Base-by-base conservation (phyloP, 805 yeast species). In the Spathaspora passalidarum region DNA sequence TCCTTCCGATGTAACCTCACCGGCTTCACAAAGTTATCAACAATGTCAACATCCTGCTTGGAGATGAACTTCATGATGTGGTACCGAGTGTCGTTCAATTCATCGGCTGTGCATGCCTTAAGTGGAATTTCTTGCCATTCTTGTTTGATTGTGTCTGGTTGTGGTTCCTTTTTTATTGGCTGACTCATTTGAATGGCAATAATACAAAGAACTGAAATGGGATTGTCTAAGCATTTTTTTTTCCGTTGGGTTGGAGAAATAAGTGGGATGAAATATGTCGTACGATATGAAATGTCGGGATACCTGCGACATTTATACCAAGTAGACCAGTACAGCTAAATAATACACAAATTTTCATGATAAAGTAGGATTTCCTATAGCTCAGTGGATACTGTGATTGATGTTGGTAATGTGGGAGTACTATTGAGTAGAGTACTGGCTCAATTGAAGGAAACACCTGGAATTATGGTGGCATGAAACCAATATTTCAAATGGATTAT, bases 1-100 rank as follows among this genome's bases (percentile, higher is more conserved):
- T 92, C 98, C 60, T 92, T 91, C 55, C 98, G 77, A 63, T 91
- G 97, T 60, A 92, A 69, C 55, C 97, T 73, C 16, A 91, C 84
- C 0, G 99, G 99, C 48, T 79, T 78, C 46, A 81, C 83, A 62
- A 92, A 94, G 50, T 82, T 82, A 29, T 71, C 68, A 34, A 72
- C 66, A 9, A 94, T 92, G 51, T 88, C 88, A 29, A 94, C 84
- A 38, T 78, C 75, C 55, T 80, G 78, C 48, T 81, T 81, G 26
- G 86, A 75, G 57, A 86, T 95, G 59, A 92, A 89, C 63, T 85
- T 85, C 66, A 91, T 64, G 19, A 92, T 77, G 62, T 92, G 97
- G 51, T 82, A 85, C 49, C 95, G 76, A 41, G 84, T 76, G 49
- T 85, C 86, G 39, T 80, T 81, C 25, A 88, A 63, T 44, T 88